Evolutionary conservation across 1,284 basidiomycete genomes (phyloP).

Genomic region (Earliella scabrosa): DNA sequence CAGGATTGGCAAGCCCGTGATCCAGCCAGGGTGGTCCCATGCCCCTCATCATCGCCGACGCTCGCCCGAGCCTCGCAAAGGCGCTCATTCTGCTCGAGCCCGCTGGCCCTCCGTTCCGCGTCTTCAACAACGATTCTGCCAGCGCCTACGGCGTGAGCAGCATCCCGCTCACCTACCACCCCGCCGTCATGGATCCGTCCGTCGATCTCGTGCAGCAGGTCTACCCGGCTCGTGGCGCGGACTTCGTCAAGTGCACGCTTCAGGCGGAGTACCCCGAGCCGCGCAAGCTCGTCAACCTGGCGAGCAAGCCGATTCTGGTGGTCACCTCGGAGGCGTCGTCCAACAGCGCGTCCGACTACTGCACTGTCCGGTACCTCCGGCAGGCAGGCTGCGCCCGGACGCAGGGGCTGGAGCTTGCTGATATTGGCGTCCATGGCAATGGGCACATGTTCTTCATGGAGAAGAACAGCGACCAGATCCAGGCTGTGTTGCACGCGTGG

Average conservation of each 20-base stretch:
- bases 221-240: not conserved
- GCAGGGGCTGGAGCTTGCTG: not conserved
- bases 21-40: not conserved
- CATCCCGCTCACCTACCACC: not conserved
- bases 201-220: not conserved
- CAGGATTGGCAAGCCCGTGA: not conserved
- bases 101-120: not conserved
- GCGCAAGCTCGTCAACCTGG: not conserved
- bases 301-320: not conserved
- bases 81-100: not conserved
- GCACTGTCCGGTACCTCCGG: not conserved
- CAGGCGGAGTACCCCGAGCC: not conserved
- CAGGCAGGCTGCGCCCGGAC: not conserved
- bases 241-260: not conserved
- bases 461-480: not conserved
- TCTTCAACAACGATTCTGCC: not conserved
- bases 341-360: not conserved
- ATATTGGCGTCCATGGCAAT: not conserved
- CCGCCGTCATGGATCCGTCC: not conserved
- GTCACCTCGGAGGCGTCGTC: not conserved
- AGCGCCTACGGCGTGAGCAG: not conserved
- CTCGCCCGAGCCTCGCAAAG: not conserved
- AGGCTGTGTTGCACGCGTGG: not conserved
- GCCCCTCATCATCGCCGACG: not conserved
- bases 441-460: not conserved